A percentile compares a stretch with the other conserved stretches of the same genome.
These are phyloP conservation scores for Sanghuangporus baumii DNA, from an alignment of 1,284 basidiomycete genomes.

Conservation along the genomic window DNA sequence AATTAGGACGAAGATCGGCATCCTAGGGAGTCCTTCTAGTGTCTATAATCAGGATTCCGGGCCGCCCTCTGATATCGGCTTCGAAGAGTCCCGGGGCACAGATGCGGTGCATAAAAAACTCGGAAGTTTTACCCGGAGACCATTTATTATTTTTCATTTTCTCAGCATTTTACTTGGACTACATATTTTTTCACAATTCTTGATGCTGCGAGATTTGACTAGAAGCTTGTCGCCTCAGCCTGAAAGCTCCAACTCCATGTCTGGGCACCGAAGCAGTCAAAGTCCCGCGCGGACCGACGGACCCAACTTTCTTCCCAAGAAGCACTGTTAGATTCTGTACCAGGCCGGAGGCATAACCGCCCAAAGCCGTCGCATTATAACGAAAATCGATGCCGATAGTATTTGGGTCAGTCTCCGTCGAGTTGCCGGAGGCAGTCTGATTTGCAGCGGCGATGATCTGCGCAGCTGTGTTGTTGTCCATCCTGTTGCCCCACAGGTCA, in stretches of 20 bases:
- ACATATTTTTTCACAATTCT: not conserved
- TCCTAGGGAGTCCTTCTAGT: too few relatives aligned
- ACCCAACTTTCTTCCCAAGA: constrained; percentile 14
- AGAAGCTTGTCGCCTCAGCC: constrained; percentile 6
- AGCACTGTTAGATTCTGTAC: constrained; percentile 9
- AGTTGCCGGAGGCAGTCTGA: constrained; percentile 1
- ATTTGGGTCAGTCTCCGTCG: not conserved
- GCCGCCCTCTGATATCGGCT: too few relatives aligned
- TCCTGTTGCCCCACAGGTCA: constrained; percentile 18
- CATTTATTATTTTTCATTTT: not conserved
- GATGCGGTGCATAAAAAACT: too few relatives aligned
- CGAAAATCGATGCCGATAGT: constrained; percentile 9
- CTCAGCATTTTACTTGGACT: not conserved
- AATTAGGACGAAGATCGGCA: too few relatives aligned
- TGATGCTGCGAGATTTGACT: not conserved
- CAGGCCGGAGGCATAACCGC: constrained; percentile 14
- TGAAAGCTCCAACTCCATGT: constrained; percentile 13
- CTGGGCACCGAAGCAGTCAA: constrained; percentile 12
- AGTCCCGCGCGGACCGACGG: constrained; percentile 7
- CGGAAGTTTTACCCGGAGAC: too few relatives aligned
- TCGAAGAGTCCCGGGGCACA: too few relatives aligned
- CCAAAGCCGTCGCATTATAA: constrained; percentile 16
- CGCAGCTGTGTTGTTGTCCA: constrained; percentile 15
- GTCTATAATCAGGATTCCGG: too few relatives aligned
- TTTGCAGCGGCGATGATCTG: constrained; percentile 17